Conservation (phyloP, 208 protist genomes). For the Naegleria lovaniensis region DNA sequence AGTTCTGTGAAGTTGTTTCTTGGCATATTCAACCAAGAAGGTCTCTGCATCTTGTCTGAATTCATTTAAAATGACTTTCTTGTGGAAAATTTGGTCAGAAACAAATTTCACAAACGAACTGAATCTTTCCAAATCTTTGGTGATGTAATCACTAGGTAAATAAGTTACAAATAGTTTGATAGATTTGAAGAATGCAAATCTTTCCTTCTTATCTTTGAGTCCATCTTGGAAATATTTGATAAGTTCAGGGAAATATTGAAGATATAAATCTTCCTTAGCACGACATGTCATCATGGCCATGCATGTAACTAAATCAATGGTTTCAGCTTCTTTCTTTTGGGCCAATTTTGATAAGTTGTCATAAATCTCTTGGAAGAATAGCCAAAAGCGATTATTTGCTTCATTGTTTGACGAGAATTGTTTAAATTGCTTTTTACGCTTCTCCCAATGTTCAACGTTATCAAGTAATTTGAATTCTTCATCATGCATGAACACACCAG, state of each 20-base stretch:
- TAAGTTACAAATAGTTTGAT: not conserved
- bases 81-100: not conserved
- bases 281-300: not conserved
- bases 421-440: not conserved
- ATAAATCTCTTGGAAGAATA: not conserved
- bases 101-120: not conserved
- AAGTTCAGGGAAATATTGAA: not conserved
- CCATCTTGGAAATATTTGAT: not conserved
- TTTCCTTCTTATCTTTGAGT: constrained; percentile 6
- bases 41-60: not conserved
- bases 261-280: not conserved
- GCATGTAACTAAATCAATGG: not conserved
- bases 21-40: not conserved
- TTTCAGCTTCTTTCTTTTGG: not conserved
- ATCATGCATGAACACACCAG: not conserved
- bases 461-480: not conserved
- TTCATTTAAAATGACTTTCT: not conserved
- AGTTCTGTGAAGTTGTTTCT: not conserved
- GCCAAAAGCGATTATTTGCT: not conserved
- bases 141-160: not conserved
- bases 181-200: not conserved
- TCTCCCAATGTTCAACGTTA: not conserved
- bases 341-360: not conserved
- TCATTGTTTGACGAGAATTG: not conserved
- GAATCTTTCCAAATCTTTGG: not conserved